These are phyloP conservation scores for Furcasterigmium sp. DNA, from an alignment of 2,329 filamentous ascomycete species.

Conservation along the genomic window DNA sequence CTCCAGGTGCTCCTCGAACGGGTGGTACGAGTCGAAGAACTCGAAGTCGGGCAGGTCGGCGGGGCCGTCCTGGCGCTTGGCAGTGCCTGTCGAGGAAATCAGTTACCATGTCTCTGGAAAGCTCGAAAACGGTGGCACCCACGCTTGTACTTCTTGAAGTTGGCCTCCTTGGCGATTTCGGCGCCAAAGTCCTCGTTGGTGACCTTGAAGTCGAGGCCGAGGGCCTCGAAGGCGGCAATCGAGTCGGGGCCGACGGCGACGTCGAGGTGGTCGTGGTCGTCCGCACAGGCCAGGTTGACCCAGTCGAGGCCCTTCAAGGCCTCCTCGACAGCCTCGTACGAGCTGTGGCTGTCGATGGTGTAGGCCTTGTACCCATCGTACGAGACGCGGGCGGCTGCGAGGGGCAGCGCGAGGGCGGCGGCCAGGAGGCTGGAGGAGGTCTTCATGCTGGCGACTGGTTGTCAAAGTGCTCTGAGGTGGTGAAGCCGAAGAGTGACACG, in stretches of 20 bases:
- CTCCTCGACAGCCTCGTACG: slow-evolving; percentile 23
- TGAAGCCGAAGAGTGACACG: slow-evolving; percentile 1
- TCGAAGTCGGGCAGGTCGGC: slow-evolving; percentile 25
- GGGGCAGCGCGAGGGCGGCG: slow-evolving; percentile 1
- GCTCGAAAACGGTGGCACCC: slow-evolving; percentile 4
- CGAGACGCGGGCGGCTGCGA: slow-evolving; percentile 17
- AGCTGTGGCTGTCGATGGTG: slow-evolving; percentile 28
- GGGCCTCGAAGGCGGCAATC: slow-evolving; percentile 25
- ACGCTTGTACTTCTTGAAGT: slow-evolving; percentile 16
- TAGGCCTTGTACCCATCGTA: slow-evolving; percentile 41
- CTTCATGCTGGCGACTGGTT: slow-evolving; percentile 5
- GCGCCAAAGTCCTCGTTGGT: slow-evolving; percentile 35
- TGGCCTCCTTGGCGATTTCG: slow-evolving; percentile 27
- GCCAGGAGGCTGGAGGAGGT: slow-evolving; percentile 3
- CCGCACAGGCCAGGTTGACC: slow-evolving; percentile 13
- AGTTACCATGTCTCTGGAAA: slow-evolving; percentile 13
- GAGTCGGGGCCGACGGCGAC: slow-evolving; percentile 31
- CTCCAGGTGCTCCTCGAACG: slow-evolving; percentile 35
- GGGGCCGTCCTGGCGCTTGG: neutral
- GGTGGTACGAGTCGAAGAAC: slow-evolving; percentile 45
- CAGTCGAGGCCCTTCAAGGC: slow-evolving; percentile 22
- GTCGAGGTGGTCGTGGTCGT: slow-evolving; percentile 23
- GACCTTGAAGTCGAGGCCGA: slow-evolving; percentile 22
- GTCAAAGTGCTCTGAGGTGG: neutral
- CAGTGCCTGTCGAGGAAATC: neutral